Conservation (phyloP, 1,139 yeast species). For the Suhomyces taliae region DNA sequence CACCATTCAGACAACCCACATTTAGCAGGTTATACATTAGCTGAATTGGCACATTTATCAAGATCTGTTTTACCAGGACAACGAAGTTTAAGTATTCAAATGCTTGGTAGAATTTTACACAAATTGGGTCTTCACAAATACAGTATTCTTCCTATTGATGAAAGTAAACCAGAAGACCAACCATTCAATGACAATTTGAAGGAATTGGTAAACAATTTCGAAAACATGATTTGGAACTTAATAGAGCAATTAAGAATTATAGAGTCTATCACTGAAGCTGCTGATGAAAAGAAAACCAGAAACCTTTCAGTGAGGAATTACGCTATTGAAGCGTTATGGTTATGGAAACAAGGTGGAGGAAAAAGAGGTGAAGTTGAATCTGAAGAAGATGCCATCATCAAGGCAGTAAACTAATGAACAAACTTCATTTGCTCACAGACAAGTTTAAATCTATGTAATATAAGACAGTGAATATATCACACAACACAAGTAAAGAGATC, state of each 20-base stretch:
- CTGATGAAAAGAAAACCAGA: conserved; percentile 64
- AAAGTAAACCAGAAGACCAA: conserved; percentile 33
- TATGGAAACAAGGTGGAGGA: conserved; percentile 84
- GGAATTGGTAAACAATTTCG: conserved; percentile 48
- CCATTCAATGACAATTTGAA: conserved; percentile 38
- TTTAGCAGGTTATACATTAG: conserved; percentile 87
- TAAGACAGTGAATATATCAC: background rate
- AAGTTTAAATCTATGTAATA: too few species aligned
- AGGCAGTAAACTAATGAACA: conserved; percentile 7
- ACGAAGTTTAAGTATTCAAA: conserved; percentile 80
- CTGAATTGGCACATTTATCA: conserved; percentile 76
- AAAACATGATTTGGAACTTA: conserved; percentile 72
- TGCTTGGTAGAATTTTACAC: conserved; percentile 82
- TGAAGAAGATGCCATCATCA: conserved; percentile 17
- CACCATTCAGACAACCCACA: conserved; percentile 90
- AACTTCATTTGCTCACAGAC: too few species aligned
- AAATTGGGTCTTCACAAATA: conserved; percentile 70
- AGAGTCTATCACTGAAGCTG: conserved; percentile 72
- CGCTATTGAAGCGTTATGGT: conserved; percentile 93
- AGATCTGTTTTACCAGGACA: conserved; percentile 84
- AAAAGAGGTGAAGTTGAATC: conserved; percentile 20
- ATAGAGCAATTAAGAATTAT: conserved; percentile 64
- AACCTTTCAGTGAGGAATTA: conserved; percentile 79
- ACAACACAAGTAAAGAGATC: too few species aligned
- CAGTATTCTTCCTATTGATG: conserved; percentile 46